These are phyloP conservation scores for Mycena crocata DNA, from an alignment of 768 basidiomycete species.

Conservation along the genomic window DNA sequence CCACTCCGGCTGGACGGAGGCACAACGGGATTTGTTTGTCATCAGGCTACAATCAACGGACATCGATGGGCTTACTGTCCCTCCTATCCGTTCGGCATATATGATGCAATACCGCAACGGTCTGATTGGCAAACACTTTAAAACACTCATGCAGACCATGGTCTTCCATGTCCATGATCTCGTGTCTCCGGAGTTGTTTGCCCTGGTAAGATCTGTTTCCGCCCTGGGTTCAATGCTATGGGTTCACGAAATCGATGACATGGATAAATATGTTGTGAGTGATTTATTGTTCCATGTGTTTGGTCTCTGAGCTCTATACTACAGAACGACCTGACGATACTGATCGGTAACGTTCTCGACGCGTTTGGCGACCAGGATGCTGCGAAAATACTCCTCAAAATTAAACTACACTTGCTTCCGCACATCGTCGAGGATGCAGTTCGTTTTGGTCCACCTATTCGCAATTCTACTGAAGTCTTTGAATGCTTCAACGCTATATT, in stretches of 20 bases:
- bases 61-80: neutral
- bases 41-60: constrained; percentile 4
- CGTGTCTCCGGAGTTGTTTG: constrained; percentile 33
- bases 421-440: constrained; percentile 49
- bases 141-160: constrained; percentile 43
- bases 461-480: constrained; percentile 48
- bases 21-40: neutral
- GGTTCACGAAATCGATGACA: constrained; percentile 46
- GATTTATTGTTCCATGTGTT: neutral
- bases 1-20: neutral
- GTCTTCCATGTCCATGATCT: constrained; percentile 47
- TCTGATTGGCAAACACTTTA: constrained; percentile 50
- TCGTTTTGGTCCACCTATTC: constrained; percentile 50
- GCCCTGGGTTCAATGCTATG: constrained; percentile 44
- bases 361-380: constrained; percentile 47
- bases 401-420: constrained; percentile 50
- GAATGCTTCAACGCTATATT: constrained; percentile 59
- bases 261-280: constrained; percentile 41
- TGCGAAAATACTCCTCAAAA: constrained; percentile 47
- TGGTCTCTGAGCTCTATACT: neutral
- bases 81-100: constrained; percentile 28
- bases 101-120: constrained; percentile 49
- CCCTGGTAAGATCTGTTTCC: constrained; percentile 36
- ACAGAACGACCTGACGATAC: constrained; percentile 43
- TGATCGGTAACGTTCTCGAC: constrained; percentile 51